Base-by-base conservation (phyloP, 106 monocot genomes). In the Acorus gramineus region DNA sequence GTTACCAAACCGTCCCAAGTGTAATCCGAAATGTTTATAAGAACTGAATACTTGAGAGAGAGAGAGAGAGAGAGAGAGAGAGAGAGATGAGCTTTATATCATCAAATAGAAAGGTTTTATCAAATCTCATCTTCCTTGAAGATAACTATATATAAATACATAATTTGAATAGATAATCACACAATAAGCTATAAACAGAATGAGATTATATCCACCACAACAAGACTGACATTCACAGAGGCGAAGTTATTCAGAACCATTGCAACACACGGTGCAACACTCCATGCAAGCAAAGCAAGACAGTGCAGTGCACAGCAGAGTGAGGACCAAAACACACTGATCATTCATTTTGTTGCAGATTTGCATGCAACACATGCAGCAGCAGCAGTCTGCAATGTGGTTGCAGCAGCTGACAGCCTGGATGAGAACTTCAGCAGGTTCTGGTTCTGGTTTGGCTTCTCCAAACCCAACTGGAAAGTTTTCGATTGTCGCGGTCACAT, bases 311-410 rank as follows among this genome's bases (percentile, higher is more conserved):
- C 76, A 79, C 6, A 91, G 46, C 69, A 91, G 96, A 2, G 85
- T 73, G 47, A 76, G 8, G 6, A 58, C 71, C 52, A 88, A 74
- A 51, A 66, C 66, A 49, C 67, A 81, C 64, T 81, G 80, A 60
- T 98, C 85, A 45, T 81, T 98, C 66, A 98, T n/a, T 49, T 71
- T 72, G 11, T 71, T 74, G 68, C 87, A 91, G 0, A 42, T 6
- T 2, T 58, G 13, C 73, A 98, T 83, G 76, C 57, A 81, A 77
- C 85, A 98, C 66, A 71, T 74, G 70, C 91, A 85, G 53, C 96
- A 98, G 72, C 71, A 83, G 56, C 80, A 86, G 70, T 87, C 80
- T 3, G 72, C 68, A 0, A 85, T 5, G 3, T 68, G 54, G 68
- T 66, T 66, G 65, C 91, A 91, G 76, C 96, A 88, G 44, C 85